phyloP scores from a whole-genome alignment of 805 yeast genomes.

The Candida arabinofermentans region DNA sequence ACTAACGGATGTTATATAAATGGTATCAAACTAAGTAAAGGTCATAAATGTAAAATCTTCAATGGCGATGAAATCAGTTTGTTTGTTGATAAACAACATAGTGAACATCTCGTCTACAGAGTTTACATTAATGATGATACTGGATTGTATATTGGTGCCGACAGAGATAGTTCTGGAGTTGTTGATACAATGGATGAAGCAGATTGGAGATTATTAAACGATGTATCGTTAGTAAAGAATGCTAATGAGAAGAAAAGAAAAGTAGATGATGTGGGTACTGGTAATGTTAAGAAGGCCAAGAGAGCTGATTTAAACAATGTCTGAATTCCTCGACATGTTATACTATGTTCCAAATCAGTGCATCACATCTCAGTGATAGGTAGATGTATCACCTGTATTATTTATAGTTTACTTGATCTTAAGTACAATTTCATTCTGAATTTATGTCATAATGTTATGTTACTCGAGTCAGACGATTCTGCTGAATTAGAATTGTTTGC shows the following conservation, averaged over 20 bases:
- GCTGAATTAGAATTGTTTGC: no score
- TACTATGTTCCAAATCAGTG: no score
- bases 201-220: slow-evolving; percentile 2
- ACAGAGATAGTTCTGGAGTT: background rate
- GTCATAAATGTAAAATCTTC: slow-evolving; percentile 55
- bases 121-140: slow-evolving; percentile 56
- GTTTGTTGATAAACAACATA: slow-evolving; percentile 54
- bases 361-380: no score
- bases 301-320: slow-evolving; percentile 21
- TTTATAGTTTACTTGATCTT: background rate
- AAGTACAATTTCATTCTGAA: no score
- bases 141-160: slow-evolving; percentile 50
- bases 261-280: background rate
- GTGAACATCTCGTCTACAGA: slow-evolving; percentile 50
- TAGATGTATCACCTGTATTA: background rate
- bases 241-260: slow-evolving; percentile 1
- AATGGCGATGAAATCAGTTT: slow-evolving; percentile 65
- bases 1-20: slow-evolving; percentile 79
- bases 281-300: slow-evolving; percentile 13
- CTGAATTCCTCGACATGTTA: background rate
- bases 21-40: slow-evolving; percentile 52
- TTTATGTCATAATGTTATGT: no score
- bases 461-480: no score
- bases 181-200: slow-evolving; percentile 1
- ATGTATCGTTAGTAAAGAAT: background rate